These are phyloP conservation scores for Harringtonia lauricola DNA, from an alignment of 2,329 filamentous ascomycete species.

Conservation along the genomic window DNA sequence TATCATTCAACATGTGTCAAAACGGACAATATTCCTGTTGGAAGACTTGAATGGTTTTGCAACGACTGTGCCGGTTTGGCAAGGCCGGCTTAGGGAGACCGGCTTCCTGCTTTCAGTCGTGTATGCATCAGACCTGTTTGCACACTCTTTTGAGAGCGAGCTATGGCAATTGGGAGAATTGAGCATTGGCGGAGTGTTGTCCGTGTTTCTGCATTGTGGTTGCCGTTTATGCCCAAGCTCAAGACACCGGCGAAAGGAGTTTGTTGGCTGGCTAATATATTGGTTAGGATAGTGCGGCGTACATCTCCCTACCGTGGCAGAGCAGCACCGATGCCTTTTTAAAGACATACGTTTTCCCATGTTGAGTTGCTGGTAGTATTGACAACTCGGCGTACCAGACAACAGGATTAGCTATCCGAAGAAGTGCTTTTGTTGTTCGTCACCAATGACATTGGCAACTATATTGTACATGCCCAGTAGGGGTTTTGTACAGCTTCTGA, in stretches of 20 bases:
- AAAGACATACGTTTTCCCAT: background rate
- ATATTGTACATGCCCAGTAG: no score
- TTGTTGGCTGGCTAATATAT: background rate
- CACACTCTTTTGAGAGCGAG: background rate
- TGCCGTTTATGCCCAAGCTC: conserved; percentile 1
- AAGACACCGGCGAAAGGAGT: background rate
- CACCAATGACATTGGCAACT: no score
- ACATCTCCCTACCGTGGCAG: background rate
- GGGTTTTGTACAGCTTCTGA: no score
- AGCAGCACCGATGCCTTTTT: background rate
- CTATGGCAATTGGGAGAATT: background rate
- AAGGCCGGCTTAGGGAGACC: background rate
- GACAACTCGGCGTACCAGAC: no score
- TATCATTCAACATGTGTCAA: conserved; percentile 39
- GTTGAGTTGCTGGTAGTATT: background rate
- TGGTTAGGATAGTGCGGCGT: conserved; percentile 1
- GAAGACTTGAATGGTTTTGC: conserved; percentile 25
- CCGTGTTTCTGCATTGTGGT: background rate
- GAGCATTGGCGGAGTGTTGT: background rate
- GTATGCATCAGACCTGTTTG: no score
- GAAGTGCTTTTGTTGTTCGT: no score
- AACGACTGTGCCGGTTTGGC: conserved; percentile 24
- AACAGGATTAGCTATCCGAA: no score
- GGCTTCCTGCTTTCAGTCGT: no score
- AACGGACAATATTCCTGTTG: conserved; percentile 21